A percentile compares a stretch with the other conserved stretches of the same genome.
These are phyloP conservation scores for Aurifilum marmelostoma DNA, from an alignment of 2,329 filamentous ascomycete genomes.

Conservation along the genomic window DNA sequence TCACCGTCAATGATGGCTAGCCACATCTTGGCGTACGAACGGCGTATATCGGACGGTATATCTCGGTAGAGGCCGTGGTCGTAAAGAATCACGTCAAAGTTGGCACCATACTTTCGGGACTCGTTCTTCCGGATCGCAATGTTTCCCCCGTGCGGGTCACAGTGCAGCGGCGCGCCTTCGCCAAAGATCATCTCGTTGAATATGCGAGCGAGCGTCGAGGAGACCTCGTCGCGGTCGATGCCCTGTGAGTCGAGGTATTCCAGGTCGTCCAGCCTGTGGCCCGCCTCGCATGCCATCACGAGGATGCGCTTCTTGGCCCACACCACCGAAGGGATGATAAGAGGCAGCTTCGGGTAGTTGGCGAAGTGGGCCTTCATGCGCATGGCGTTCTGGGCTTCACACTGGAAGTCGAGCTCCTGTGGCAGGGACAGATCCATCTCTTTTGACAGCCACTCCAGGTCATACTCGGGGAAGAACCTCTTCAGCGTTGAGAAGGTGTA, in stretches of 20 bases:
- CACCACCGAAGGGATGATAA: slow-evolving; percentile 86
- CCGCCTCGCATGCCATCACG: slow-evolving; percentile 92
- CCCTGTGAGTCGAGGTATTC: slow-evolving; percentile 80
- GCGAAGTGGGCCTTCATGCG: slow-evolving; percentile 82
- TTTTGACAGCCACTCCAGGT: slow-evolving; percentile 90
- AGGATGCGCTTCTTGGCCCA: slow-evolving; percentile 89
- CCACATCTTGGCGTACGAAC: slow-evolving; percentile 96
- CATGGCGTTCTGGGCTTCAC: slow-evolving; percentile 82
- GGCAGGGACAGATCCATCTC: slow-evolving; percentile 93
- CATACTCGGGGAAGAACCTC: slow-evolving; percentile 94
- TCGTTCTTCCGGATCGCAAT: slow-evolving; percentile 85
- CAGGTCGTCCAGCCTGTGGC: slow-evolving; percentile 85
- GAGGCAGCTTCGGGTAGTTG: slow-evolving; percentile 71
- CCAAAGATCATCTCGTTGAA: slow-evolving; percentile 99
- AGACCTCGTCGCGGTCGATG: slow-evolving; percentile 95
- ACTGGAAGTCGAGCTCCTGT: slow-evolving; percentile 86
- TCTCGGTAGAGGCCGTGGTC: slow-evolving; percentile 96
- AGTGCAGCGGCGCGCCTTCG: slow-evolving; percentile 84
- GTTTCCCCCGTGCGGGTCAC: slow-evolving; percentile 95
- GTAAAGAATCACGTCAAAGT: slow-evolving; percentile 96
- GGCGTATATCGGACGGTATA: slow-evolving; percentile 76
- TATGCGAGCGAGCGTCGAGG: slow-evolving; percentile 83
- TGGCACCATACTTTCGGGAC: slow-evolving; percentile 59
- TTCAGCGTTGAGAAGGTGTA: slow-evolving; percentile 92
- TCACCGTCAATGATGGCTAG: slow-evolving; percentile 92